These are phyloP conservation scores for Saccharomycopsis oosterbeekiorum DNA, from an alignment of 805 yeast genomes.

Conservation along the genomic window DNA sequence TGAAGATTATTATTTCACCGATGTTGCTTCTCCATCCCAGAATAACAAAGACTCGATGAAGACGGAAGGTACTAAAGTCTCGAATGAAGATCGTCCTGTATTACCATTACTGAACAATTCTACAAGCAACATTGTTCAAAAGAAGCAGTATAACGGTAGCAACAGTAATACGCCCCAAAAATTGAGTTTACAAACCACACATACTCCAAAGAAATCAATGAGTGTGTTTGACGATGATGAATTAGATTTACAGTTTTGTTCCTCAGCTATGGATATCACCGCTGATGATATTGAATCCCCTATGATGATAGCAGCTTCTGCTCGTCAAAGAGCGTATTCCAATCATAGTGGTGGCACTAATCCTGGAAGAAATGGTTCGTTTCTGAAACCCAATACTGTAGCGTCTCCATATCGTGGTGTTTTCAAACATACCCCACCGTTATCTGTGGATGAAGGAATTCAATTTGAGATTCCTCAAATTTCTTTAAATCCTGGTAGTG, in stretches of 20 bases:
- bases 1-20: not conserved
- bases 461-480: not conserved
- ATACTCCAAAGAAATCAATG: not conserved
- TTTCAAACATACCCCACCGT: not conserved
- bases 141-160: not conserved
- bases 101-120: not conserved
- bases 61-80: not conserved
- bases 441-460: not conserved
- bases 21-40: not conserved
- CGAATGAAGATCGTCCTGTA: not conserved
- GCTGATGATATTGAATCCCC: not conserved
- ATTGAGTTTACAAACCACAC: not conserved
- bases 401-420: not conserved
- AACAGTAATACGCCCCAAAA: not conserved
- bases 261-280: not conserved
- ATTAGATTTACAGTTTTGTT: not conserved
- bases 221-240: not conserved
- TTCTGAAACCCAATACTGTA: not conserved
- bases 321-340: not conserved
- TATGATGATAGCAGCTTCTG: not conserved
- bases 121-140: not conserved
- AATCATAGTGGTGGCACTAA: not conserved
- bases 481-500: not conserved
- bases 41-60: not conserved
- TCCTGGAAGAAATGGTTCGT: not conserved